A percentile compares a stretch with the other conserved stretches of the same genome.
These are phyloP conservation scores for Saccharum officinarum DNA, from an alignment of 176 grass and related monocot genomes.

Conservation along the genomic window DNA sequence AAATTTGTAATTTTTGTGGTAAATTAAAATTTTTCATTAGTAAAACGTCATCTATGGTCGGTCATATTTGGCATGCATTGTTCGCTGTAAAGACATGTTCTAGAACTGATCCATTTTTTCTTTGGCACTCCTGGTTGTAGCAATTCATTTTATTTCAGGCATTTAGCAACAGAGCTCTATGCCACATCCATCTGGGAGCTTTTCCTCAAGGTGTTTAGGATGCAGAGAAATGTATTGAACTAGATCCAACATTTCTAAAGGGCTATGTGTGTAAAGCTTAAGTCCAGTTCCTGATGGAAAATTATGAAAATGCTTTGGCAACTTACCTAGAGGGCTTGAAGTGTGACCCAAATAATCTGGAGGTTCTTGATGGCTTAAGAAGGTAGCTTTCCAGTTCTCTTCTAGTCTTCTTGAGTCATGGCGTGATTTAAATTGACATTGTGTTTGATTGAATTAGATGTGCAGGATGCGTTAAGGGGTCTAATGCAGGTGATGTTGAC, in stretches of 20 bases:
- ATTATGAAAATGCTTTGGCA: constrained; percentile 49
- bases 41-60: not conserved
- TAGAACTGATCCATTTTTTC: not conserved
- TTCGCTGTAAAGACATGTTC: not conserved
- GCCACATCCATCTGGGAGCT: constrained; percentile 48
- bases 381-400: constrained; percentile 33
- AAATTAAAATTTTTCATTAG: not conserved
- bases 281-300: constrained; percentile 43
- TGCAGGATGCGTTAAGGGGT: constrained; percentile 32
- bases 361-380: constrained; percentile 53
- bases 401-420: constrained; percentile 9
- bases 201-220: constrained; percentile 54
- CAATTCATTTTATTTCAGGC: constrained; percentile 29
- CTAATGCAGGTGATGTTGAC: constrained; percentile 14
- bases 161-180: constrained; percentile 59
- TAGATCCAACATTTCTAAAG: constrained; percentile 60
- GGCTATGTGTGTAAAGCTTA: constrained; percentile 59
- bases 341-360: constrained; percentile 63
- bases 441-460: constrained; percentile 38
- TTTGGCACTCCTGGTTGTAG: not conserved
- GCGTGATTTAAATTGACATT: constrained; percentile 11
- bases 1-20: not conserved
- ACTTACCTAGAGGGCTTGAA: constrained; percentile 63
- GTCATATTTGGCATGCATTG: not conserved
- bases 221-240: constrained; percentile 59